phyloP scores from a whole-genome alignment of 345 rosid species.

The Jatropha curcas region DNA sequence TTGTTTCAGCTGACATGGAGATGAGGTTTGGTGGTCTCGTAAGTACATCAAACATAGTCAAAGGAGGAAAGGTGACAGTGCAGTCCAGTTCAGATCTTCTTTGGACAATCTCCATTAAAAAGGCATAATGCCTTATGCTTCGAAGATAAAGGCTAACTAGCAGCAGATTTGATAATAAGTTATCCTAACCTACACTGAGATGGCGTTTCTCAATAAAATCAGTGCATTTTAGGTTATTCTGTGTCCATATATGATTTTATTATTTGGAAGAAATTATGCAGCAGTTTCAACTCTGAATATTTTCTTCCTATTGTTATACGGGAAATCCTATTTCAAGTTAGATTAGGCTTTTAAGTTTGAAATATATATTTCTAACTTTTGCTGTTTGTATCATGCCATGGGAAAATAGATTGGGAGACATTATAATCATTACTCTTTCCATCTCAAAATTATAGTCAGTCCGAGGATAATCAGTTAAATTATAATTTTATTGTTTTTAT shows the following conservation, averaged over 20 bases:
- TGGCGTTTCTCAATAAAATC: neutral
- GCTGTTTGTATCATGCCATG: neutral
- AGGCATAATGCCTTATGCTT: neutral
- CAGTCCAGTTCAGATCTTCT: constrained; percentile 79
- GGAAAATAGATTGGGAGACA: too few species aligned
- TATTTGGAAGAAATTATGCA: neutral
- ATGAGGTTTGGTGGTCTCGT: constrained; percentile 83
- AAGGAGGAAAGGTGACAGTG: constrained; percentile 62
- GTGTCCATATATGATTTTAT: neutral
- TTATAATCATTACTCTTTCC: too few species aligned
- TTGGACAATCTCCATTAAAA: constrained; percentile 89
- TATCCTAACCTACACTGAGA: neutral
- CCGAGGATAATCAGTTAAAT: too few species aligned
- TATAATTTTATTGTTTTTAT: too few species aligned
- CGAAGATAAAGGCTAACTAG: neutral
- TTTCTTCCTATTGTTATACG: neutral
- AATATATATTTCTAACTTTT: neutral
- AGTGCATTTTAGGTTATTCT: neutral
- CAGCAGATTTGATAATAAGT: neutral
- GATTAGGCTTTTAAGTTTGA: neutral
- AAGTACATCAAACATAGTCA: constrained; percentile 75
- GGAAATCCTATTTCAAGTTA: neutral
- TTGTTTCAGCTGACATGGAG: constrained; percentile 56
- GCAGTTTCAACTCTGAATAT: too few species aligned
- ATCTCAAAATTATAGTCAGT: too few species aligned